These are phyloP conservation scores for Hura crepitans DNA, from an alignment of 441 rosid genomes.

Conservation along the genomic window DNA sequence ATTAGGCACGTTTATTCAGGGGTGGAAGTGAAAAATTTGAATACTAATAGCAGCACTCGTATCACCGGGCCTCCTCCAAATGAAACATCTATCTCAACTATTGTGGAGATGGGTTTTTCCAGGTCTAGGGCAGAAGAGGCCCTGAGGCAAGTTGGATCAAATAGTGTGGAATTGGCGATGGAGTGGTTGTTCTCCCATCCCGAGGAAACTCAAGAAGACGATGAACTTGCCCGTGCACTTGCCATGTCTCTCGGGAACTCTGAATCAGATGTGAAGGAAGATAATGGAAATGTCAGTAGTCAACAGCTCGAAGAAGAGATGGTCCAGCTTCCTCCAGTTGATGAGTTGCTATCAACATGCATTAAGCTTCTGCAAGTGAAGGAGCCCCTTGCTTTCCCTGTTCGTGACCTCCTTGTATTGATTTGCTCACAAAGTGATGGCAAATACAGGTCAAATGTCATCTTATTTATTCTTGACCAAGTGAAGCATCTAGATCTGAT, in stretches of 20 bases:
- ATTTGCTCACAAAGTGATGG: conserved; percentile 92
- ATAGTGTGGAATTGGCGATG: conserved; percentile 97
- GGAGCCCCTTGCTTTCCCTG: conserved; percentile 87
- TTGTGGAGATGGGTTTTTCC: conserved; percentile 98
- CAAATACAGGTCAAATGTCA: conserved; percentile 69
- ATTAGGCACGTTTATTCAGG: conserved; percentile 90
- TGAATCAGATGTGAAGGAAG: conserved; percentile 73
- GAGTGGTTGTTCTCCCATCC: conserved; percentile 98
- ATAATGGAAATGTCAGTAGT: conserved; percentile 41
- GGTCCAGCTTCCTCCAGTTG: conserved; percentile 83
- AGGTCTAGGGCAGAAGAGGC: conserved; percentile 98
- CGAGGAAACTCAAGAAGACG: conserved; percentile 91
- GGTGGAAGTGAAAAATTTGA: conserved; percentile 79
- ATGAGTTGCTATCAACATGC: conserved; percentile 82
- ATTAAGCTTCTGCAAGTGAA: conserved; percentile 87
- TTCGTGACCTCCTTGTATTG: conserved; percentile 79
- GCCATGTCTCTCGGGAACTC: conserved; percentile 95
- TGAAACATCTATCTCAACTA: conserved; percentile 83
- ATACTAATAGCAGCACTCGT: conserved; percentile 52
- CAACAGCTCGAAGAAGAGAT: conserved; percentile 68
- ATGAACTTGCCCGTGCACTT: conserved; percentile 99
- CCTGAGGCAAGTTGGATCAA: conserved; percentile 88
- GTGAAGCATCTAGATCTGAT: conserved; percentile 55
- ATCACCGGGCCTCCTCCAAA: conserved; percentile 84
- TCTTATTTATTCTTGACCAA: conserved; percentile 71